Evolutionary conservation across 2,329 filamentous ascomycete genomes (phyloP), one percentile per base, ranked within the genome.

Genomic region (Calonectria pseudoturangicola): DNA sequence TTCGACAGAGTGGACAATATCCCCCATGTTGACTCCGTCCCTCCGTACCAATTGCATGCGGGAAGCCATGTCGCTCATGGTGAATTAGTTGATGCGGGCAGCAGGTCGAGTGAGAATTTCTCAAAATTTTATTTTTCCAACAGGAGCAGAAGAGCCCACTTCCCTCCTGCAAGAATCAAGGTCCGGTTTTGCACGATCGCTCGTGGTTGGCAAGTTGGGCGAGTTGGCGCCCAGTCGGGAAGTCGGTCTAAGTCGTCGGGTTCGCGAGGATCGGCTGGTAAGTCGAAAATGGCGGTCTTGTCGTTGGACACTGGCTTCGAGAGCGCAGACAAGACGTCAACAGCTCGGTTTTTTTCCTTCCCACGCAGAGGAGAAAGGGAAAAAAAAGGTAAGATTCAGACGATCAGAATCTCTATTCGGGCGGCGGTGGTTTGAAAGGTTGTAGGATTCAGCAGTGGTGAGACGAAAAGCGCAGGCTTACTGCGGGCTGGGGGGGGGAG

Each of bases 381-480:
- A 21, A 21, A 21, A 16, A 45, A 33, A 21, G 39, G 25, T 30
- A 16, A n/a, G 62, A 65, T 48, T 39, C 43, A 9, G 43, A 45
- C 33, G 33, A 45, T 7, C 2, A 45, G 43, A 45, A 45, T 45
- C 43, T 45, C 66, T 56, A 36, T 62, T 62, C 58, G 41, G 45
- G 67, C 56, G 12, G 39, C 33, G 58, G 67, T 63, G 45, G 58
- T 39, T 48, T 54, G 51, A 51, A 68, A 68, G 54, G 66, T 50
- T 43, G 66, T 30, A 68, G 25, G 54, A 68, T 62, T 48, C 39
- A 30, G 21, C 47, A 3, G 66, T 62, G 66, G 66, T 68, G 66
- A 68, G 66, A 68, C 66, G 66, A 68, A 68, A 51, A 68, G 66
- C 54, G 41, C 51, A 68, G 54, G 66, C 66, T 60, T 60, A 68